Percentiles rank a stretch among this genome's conserved stretches.
phyloP scores from a whole-genome alignment of 148 eudicot species.

The Polygonum maritimum region DNA sequence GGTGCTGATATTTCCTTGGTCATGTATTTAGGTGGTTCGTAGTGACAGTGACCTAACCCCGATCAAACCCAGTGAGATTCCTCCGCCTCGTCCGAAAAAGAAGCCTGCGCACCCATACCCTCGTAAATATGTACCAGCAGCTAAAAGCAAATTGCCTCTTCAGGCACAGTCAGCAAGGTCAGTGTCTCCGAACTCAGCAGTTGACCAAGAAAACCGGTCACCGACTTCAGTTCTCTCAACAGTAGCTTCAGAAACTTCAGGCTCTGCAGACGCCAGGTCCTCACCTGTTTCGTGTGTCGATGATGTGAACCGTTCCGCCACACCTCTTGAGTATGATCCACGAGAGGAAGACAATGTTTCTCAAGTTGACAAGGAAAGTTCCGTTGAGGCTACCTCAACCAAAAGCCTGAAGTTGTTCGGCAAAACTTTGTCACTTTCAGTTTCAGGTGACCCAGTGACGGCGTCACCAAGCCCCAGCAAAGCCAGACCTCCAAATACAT shows the following conservation, averaged over 20 bases:
- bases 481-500: neutral
- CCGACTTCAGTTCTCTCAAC: conserved; percentile 74
- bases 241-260: conserved; percentile 37
- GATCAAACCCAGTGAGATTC: conserved; percentile 56
- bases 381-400: conserved; percentile 21
- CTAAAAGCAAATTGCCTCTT: conserved; percentile 25
- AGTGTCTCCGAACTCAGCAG: conserved; percentile 31
- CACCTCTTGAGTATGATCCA: conserved; percentile 21
- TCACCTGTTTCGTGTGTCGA: conserved; percentile 16
- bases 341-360: conserved; percentile 18
- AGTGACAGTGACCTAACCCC: conserved; percentile 24
- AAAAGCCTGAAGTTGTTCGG: conserved; percentile 73
- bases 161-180: conserved; percentile 28
- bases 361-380: conserved; percentile 34
- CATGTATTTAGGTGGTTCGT: conserved; percentile 51
- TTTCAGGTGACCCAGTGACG: neutral
- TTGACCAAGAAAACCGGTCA: conserved; percentile 56
- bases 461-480: neutral
- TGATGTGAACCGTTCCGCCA: conserved; percentile 24
- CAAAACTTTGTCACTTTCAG: conserved; percentile 28
- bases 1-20: conserved; percentile 10
- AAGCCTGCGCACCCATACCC: conserved; percentile 89
- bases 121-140: conserved; percentile 44
- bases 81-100: conserved; percentile 92
- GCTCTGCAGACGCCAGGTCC: conserved; percentile 20